Evolutionary conservation across 2,329 filamentous ascomycete genomes (phyloP), one percentile per base, ranked within the genome.

Genomic region (Beauveria medogensis): DNA sequence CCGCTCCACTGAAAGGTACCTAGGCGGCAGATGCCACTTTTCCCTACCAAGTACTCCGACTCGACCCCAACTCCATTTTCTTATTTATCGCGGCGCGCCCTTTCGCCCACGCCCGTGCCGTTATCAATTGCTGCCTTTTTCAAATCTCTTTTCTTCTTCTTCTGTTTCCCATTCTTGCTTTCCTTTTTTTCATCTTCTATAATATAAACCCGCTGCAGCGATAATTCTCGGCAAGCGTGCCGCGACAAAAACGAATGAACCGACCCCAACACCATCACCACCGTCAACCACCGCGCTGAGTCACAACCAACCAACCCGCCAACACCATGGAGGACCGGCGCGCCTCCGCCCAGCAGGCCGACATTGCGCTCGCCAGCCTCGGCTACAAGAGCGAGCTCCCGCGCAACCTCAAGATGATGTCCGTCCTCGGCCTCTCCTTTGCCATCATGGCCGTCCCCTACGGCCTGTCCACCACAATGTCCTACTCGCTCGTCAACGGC

Each of bases 401-500:
- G 59, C 76, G 80, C 54, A 78, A 79, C 67, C 79, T 82, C 67
- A 77, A 75, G 66, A 79, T 77, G 73, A 68, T 81, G 47, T 78
- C 69, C 66, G 77, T 81, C 67, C 72, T 80, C 40, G 77, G 77
- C 55, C 71, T 80, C n/a, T 78, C 77, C 3, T 80, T 80, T 63
- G 78, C 77, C 69, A 80, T 80, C 69, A 77, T 80, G 69, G 79
- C 79, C 66, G 78, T 77, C 52, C 79, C 78, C 64, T 81, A 78
- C 18, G 79, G 78, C 26, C 72, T 81, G 51, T 77, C 78, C 30
- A 79, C 78, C 18, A 80, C 77, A 10, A 72, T 81, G 60, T 74
- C 73, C 64, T 73, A 80, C 57, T 76, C 77, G 37, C 76, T 93
- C 54, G 86, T 87, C n/a, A 88, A 84, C 59, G 90, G 90, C 56